Base-by-base conservation (phyloP, 805 yeast species). In the Yarrowia phangngaensis region DNA sequence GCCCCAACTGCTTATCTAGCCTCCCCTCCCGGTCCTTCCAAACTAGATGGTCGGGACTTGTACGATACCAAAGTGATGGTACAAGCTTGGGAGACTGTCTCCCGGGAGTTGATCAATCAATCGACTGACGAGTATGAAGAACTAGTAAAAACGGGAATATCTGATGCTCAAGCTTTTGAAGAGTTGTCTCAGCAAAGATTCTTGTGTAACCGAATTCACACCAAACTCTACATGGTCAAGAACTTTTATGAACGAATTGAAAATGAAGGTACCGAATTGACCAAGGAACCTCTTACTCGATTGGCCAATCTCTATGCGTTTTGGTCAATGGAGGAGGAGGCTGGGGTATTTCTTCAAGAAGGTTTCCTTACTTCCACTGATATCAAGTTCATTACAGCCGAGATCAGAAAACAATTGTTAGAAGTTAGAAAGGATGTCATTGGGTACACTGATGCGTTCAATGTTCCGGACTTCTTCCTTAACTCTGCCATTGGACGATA, bases 391-490 rank as follows among this genome's bases (percentile, higher is more conserved):
- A 56, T 73, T 30, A 71, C 73, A 33, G 63, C 60, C 6, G 65
- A 70, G 51, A 70, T 76, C 46, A 71, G 72, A 29, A 62, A 61
- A 40, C 62, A 79, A 53, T 67, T 82, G 54, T 64, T 69, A 20
- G 68, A 67, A 20, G 62, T 82, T 29, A 72, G 95, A 64, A 75
- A 78, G 23, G 78, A 82, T 58, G 83, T 82, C 46, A 78, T 86
- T 64, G 82, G 84, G 1, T 71, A 84, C 58, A 83, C 95, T 3
- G 97, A 88, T 65, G 75, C 94, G 0, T 88, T 88, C 72, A 78
- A 82, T 65, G 73, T 83, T 54, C 78, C 86, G 32, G 95, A 88
- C 67, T 82, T 74, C 61, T 76, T 83, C 68, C 73, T 88, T 60
- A 84, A 87, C 64, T 79, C 95, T 0, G 80, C 92, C 5, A 74